Evolutionary conservation across 768 basidiomycete genomes (phyloP), one percentile per base, ranked within the genome.

Genomic region (Phylloporus sp.): DNA sequence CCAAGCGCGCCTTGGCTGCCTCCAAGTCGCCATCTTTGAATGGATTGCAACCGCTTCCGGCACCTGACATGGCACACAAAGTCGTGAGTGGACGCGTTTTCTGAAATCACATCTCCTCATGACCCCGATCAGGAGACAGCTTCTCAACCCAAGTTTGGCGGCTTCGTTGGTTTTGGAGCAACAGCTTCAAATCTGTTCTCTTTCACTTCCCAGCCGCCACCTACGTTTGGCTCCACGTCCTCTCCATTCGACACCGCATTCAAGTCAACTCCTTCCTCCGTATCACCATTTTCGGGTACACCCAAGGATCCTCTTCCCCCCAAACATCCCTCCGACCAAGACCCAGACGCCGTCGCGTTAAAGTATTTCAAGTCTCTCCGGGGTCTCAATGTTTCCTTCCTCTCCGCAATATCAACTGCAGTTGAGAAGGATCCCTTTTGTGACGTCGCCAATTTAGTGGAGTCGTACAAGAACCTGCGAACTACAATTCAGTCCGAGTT

Each of bases 351-450:
- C 14, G 50, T 57, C 21, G 71, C 74, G 28, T 54, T 79, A 14
- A 77, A 78, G 42, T 87, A 82, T 59, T 87, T 80, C 67, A 77
- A 69, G 32, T 77, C 80, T 21, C 74, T 90, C n/a, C 81, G 87
- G 28, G 86, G 86, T 13, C 72, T 90, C 33, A 90, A 90, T 57
- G 65, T 75, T 27, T 85, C 84, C 3, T 70, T 89, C 49, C 60
- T 84, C 20, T 68, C 75, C n/a, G 73, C 77, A 13, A 61, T 86
- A 44, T 70, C 76, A 24, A 75, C 76, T 48, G 76, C 78, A 18
- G 69, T 86, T 18, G 78, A 84, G 39, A 68, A 74, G 14, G 86
- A 90, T 64, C 82, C 86, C 3, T 89, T 88, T 60, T 61, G 67
- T n/a, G 83, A 90, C 50, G 59, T 86, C 10, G 66, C 74, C n/a